phyloP scores from a whole-genome alignment of 148 eudicot genomes.

The Euryodendron excelsum region DNA sequence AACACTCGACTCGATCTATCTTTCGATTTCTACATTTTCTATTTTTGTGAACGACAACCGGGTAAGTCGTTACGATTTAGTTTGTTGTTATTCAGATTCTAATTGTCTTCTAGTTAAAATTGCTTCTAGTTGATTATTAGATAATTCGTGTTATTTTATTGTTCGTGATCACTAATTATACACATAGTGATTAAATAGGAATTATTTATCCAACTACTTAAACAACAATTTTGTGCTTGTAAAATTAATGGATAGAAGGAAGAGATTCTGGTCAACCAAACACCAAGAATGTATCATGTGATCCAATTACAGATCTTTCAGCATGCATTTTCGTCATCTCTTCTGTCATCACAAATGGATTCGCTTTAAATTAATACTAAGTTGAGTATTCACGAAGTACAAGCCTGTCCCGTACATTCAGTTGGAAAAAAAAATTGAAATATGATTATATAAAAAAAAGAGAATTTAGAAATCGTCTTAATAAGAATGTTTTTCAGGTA shows the following conservation, averaged over 20 bases:
- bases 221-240: no score
- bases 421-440: not conserved
- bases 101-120: no score
- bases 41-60: no score
- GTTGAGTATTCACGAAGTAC: not conserved
- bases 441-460: not conserved
- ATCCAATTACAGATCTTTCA: not conserved
- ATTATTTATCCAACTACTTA: no score
- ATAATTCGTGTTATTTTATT: no score
- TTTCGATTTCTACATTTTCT: no score
- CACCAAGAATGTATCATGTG: not conserved
- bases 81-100: no score
- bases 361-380: not conserved
- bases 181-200: no score
- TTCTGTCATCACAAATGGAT: not conserved
- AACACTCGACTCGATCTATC: no score
- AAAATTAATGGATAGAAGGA: not conserved
- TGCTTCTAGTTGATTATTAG: no score
- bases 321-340: slow-evolving; percentile 2
- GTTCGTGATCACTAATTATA: no score
- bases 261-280: not conserved
- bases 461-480: not conserved
- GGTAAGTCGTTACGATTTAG: no score
- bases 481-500: not conserved
- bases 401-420: not conserved